A percentile compares a stretch with the other conserved stretches of the same genome.
These are phyloP conservation scores for Sarocladium brachiariae DNA, from an alignment of 2,329 filamentous ascomycete species.

Conservation along the genomic window DNA sequence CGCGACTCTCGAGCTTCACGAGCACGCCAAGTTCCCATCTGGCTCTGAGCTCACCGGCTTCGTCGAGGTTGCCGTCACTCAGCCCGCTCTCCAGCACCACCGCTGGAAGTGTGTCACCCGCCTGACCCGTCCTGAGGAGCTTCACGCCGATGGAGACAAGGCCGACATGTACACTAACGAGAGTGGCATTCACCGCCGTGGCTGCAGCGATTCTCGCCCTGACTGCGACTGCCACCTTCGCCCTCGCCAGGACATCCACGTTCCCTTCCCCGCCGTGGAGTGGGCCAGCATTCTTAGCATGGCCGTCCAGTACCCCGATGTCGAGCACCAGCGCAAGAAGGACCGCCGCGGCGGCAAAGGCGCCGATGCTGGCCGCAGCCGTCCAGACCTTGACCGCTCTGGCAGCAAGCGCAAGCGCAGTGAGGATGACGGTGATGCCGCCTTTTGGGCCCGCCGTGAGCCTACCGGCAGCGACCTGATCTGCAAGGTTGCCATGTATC, in stretches of 20 bases:
- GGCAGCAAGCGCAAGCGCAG: slow-evolving; percentile 33
- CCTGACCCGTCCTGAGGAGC: slow-evolving; percentile 49
- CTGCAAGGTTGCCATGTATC: slow-evolving; percentile 58
- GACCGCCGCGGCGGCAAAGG: slow-evolving; percentile 27
- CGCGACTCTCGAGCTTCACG: slow-evolving; percentile 51
- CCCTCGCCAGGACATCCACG: slow-evolving; percentile 42
- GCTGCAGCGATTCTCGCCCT: slow-evolving; percentile 40
- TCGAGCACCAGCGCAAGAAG: slow-evolving; percentile 31
- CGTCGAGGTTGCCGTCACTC: slow-evolving; percentile 52
- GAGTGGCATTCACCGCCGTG: slow-evolving; percentile 45
- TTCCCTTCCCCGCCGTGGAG: slow-evolving; percentile 51
- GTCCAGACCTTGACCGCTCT: slow-evolving; percentile 23
- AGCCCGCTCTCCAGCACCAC: slow-evolving; percentile 46
- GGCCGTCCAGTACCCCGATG: slow-evolving; percentile 45
- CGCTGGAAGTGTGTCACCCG: slow-evolving; percentile 55
- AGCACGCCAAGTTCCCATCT: slow-evolving; percentile 48
- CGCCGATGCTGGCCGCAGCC: slow-evolving; percentile 27
- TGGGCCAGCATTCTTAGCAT: slow-evolving; percentile 54
- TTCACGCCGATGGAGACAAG: slow-evolving; percentile 38
- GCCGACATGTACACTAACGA: slow-evolving; percentile 42
- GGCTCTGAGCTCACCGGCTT: slow-evolving; percentile 55
- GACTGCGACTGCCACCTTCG: slow-evolving; percentile 45
- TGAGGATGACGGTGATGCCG: slow-evolving; percentile 33
- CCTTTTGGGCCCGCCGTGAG: slow-evolving; percentile 32
- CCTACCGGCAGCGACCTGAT: slow-evolving; percentile 49